Evolutionary conservation across 768 basidiomycete genomes (phyloP).

Genomic region (Leccinum olivaceopallidum): DNA sequence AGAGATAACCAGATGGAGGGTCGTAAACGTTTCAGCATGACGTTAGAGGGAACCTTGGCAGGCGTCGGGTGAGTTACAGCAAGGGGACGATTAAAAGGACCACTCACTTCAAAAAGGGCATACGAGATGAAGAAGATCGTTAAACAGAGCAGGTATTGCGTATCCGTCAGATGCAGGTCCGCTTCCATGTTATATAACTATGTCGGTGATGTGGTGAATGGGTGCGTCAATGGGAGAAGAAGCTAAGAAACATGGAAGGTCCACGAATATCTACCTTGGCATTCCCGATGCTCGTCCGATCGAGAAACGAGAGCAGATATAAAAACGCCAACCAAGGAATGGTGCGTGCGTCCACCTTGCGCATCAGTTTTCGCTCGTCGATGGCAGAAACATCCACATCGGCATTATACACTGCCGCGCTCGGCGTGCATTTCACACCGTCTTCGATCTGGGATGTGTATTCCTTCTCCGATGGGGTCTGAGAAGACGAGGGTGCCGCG

Average conservation of each 20-base stretch:
- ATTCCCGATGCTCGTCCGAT: slow-evolving; percentile 57
- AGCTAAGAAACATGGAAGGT: too few relatives aligned
- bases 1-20: slow-evolving; percentile 77
- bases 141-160: slow-evolving; percentile 63
- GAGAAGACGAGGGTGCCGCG: not conserved
- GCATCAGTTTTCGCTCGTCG: slow-evolving; percentile 66
- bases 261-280: slow-evolving; percentile 15
- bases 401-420: slow-evolving; percentile 32
- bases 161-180: slow-evolving; percentile 61
- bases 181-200: slow-evolving; percentile 65
- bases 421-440: not conserved
- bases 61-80: not conserved
- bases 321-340: slow-evolving; percentile 74
- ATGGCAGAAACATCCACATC: slow-evolving; percentile 58
- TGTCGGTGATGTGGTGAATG: not conserved
- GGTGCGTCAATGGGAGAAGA: not conserved
- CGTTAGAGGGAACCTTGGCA: slow-evolving; percentile 62
- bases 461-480: slow-evolving; percentile 8
- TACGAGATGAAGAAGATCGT: slow-evolving; percentile 66
- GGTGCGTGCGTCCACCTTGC: slow-evolving; percentile 68
- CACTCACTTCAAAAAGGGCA: slow-evolving; percentile 62
- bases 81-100: not conserved
- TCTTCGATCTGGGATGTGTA: slow-evolving; percentile 1
- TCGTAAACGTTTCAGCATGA: slow-evolving; percentile 69
- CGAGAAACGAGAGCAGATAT: slow-evolving; percentile 73